phyloP scores from a whole-genome alignment of 2,329 filamentous ascomycete species.

The Huntiella moniliformis region DNA sequence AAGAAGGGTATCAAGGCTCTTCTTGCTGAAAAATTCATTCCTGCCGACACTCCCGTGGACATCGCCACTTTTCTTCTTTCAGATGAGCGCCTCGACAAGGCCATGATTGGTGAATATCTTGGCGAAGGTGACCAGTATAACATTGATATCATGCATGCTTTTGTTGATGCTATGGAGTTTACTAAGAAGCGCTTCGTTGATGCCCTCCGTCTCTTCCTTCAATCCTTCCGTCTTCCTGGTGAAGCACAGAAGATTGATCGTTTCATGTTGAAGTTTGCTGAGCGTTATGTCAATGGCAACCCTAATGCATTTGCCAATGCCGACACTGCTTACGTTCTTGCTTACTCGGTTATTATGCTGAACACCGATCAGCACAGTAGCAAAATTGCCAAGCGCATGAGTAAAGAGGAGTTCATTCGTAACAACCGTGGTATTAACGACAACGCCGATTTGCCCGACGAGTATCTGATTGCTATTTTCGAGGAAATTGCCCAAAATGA shows the following conservation, averaged over 20 bases:
- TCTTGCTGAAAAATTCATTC: slow-evolving; percentile 71
- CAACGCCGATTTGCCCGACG: slow-evolving; percentile 76
- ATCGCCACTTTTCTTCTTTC: slow-evolving; percentile 67
- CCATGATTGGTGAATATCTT: slow-evolving; percentile 80
- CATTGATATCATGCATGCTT: slow-evolving; percentile 95
- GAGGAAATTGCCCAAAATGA: slow-evolving; percentile 85
- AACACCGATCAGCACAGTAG: slow-evolving; percentile 90
- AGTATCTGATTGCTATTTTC: slow-evolving; percentile 76
- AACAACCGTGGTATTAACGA: slow-evolving; percentile 98
- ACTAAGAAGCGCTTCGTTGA: slow-evolving; percentile 81
- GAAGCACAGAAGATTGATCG: slow-evolving; percentile 98
- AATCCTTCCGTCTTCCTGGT: slow-evolving; percentile 84
- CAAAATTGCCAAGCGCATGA: slow-evolving; percentile 76
- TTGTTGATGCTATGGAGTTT: slow-evolving; percentile 92
- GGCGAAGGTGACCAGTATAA: slow-evolving; percentile 87
- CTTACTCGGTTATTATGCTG: slow-evolving; percentile 90
- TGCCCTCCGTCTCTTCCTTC: slow-evolving; percentile 73
- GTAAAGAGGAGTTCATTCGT: slow-evolving; percentile 93
- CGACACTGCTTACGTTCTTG: slow-evolving; percentile 88
- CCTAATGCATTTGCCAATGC: slow-evolving; percentile 96
- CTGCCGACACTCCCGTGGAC: slow-evolving; percentile 57
- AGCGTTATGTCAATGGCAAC: slow-evolving; percentile 85
- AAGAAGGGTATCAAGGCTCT: slow-evolving; percentile 80
- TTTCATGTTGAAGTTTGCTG: slow-evolving; percentile 97
- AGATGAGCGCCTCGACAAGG: slow-evolving; percentile 77